Evolutionary conservation across 345 rosid species (phyloP).

Genomic region (Gossypium longicalyx): DNA sequence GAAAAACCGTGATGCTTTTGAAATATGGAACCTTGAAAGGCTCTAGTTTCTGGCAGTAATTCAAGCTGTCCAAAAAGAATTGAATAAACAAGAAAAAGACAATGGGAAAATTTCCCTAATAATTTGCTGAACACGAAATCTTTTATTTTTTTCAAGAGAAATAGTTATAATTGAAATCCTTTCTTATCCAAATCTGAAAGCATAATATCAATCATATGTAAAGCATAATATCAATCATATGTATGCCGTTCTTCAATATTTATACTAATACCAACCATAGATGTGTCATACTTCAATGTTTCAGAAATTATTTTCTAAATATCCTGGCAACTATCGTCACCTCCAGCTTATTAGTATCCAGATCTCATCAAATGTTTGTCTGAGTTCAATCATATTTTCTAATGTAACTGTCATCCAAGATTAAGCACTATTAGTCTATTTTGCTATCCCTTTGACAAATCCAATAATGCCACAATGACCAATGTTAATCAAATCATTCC

Average conservation of each 20-base stretch:
- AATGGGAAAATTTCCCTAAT: background rate
- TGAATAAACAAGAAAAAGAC: slow-evolving; percentile 9
- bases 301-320: background rate
- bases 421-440: background rate
- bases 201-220: background rate
- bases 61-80: slow-evolving; percentile 31
- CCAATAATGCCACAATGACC: background rate
- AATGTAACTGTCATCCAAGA: background rate
- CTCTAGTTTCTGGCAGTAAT: slow-evolving; percentile 29
- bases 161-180: background rate
- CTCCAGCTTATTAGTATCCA: background rate
- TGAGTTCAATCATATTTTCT: background rate
- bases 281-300: background rate
- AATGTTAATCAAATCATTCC: background rate
- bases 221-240: background rate
- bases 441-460: background rate
- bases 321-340: background rate
- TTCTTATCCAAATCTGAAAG: background rate
- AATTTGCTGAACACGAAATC: background rate
- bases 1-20: slow-evolving; percentile 31
- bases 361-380: background rate
- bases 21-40: slow-evolving; percentile 32
- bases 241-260: background rate
- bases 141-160: background rate
- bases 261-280: background rate